Evolutionary conservation across 257 asterid genomes (phyloP), one percentile per base, ranked within the genome.

Genomic region (Scutellaria minor): DNA sequence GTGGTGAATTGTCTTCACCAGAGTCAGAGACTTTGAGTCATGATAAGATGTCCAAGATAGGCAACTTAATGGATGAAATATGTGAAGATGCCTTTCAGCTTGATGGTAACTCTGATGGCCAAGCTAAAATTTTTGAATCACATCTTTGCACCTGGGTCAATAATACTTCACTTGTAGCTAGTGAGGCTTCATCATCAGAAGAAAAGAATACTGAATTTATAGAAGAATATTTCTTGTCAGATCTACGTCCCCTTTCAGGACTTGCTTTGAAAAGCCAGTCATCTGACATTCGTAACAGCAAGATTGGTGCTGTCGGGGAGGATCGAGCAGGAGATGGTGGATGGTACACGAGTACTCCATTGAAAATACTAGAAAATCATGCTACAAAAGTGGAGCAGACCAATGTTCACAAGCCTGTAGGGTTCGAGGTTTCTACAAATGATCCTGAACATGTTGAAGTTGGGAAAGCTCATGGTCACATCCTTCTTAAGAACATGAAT

Each of bases 181-280:
- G 70, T 71, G 83, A 68, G 61, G 62, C 78, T 52, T 76, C 90
- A 68, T 62, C 78, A 62, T 71, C 79, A 72, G 83, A 84, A 42
- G 95, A 80, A 58, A 85, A 76, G 41, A 54, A 52, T 56, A 85
- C 96, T 1, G 89, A 81, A 45, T 65, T 95, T 18, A 88, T 92
- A 61, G 99, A 95, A 78, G 99, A 89, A 84, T 87, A 95, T 84
- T 90, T 95, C 83, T 70, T 87, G 87, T 84, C 94, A 1, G 96
- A 86, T 73, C 80, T 91, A 41, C 79, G 87, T 44, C 89, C 96
- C 73, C 89, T 88, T 61, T 84, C 96, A 10, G 92, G 77, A 66
- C 82, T 79, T 51, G 51, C 89, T 47, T 62, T 83, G 63, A 70
- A 70, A 51, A 73, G 75, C 50, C 85, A 74, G 68, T 75, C 91